Percentiles rank a stretch among this genome's conserved stretches.
Conservation (phyloP, 2,329 filamentous ascomycete genomes). For the Hymenoscyphus scutula region DNA sequence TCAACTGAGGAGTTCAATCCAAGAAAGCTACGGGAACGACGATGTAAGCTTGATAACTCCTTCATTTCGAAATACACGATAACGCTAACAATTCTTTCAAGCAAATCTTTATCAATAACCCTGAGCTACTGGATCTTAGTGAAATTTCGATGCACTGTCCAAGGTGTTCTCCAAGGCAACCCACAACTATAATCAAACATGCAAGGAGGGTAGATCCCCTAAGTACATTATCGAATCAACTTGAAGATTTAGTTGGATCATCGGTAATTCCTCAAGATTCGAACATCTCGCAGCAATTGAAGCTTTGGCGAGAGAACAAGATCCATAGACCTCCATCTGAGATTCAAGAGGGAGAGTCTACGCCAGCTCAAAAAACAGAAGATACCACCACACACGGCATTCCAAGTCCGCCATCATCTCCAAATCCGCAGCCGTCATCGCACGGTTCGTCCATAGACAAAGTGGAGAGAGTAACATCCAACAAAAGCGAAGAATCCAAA, state of each 20-base stretch:
- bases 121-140: not conserved
- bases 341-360: not conserved
- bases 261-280: not conserved
- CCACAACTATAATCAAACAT: not conserved
- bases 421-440: not conserved
- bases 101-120: not conserved
- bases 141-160: not conserved
- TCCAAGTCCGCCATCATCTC: not conserved
- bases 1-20: not conserved
- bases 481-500: not conserved
- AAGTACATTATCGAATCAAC: not conserved
- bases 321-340: not conserved
- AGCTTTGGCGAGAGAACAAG: not conserved
- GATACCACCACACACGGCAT: not conserved
- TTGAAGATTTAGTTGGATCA: not conserved
- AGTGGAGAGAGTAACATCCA: not conserved
- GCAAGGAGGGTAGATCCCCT: not conserved
- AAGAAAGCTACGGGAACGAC: not conserved
- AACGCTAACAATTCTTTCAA: not conserved
- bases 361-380: not conserved
- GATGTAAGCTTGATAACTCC: not conserved
- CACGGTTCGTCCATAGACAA: not conserved
- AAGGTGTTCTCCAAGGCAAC: not conserved
- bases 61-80: not conserved
- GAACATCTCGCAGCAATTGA: not conserved